Percentiles rank a stretch among this genome's conserved stretches.
Evolutionary conservation across 768 basidiomycete genomes (phyloP).

Genomic region (Kwoniella heveanensis): DNA sequence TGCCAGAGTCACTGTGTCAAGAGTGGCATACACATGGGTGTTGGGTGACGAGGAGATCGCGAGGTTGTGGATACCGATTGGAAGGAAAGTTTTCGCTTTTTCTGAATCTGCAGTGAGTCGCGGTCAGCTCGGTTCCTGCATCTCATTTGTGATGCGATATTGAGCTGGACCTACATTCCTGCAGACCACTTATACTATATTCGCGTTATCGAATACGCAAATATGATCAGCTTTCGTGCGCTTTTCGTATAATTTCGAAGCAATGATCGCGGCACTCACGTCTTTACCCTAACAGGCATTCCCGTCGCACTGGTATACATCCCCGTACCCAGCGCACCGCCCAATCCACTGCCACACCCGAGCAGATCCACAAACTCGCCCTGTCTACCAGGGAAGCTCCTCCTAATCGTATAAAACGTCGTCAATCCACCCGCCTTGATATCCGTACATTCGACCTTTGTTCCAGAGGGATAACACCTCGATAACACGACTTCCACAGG

Average conservation of each 20-base stretch:
- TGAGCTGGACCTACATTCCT: conserved; percentile 69
- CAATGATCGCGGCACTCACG: conserved; percentile 44
- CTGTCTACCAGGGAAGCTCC: conserved; percentile 55
- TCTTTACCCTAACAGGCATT: conserved; percentile 71
- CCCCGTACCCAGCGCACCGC: conserved; percentile 62
- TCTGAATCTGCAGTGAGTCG: conserved; percentile 67
- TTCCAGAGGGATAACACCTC: conserved; percentile 62
- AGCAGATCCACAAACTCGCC: conserved; percentile 62
- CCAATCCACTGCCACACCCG: conserved; percentile 80
- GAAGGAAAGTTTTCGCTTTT: conserved; percentile 62
- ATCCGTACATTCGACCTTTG: conserved; percentile 65
- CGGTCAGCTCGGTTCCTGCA: conserved; percentile 13
- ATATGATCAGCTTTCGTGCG: no score
- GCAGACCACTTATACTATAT: conserved; percentile 68
- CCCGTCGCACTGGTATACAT: conserved; percentile 71
- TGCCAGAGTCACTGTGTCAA: conserved; percentile 65
- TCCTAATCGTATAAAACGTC: conserved; percentile 75
- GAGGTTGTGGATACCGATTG: conserved; percentile 67
- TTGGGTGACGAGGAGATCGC: conserved; percentile 61
- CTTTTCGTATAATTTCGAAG: no score
- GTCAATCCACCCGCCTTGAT: conserved; percentile 65
- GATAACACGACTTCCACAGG: conserved; percentile 83
- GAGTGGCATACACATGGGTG: conserved; percentile 73
- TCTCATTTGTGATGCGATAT: no score
- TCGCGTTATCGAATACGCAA: no score